Base-by-base conservation (phyloP, 257 asterid genomes). In the Fraxinus quadrangulata region DNA sequence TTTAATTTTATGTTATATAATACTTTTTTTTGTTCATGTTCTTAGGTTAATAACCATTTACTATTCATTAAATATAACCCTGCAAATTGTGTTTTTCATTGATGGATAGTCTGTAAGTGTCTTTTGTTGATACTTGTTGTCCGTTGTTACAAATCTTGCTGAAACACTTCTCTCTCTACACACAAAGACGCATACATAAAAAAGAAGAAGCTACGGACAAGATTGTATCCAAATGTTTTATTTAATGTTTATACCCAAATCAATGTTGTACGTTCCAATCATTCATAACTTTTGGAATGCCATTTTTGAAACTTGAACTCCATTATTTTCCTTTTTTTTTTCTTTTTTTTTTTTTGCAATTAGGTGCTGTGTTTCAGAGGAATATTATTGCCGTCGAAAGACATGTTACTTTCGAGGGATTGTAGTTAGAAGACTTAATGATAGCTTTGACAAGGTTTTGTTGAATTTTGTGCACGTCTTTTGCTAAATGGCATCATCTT, bases 31-130 rank as follows among this genome's bases (percentile, higher is more conserved):
- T 9, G 61, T 72, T 81, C 77, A 34, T 24, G 71, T 34, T 75
- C 71, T 30, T 31, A 67, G 75, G 45, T 39, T 26, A 71, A 24
- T 24, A 28, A 70, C 71, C 5, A 6, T 24, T 21, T 33, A 74
- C 19, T 30, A 42, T 16, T 75, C 45, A 68, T 39, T 61, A 74
- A 63, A 24, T 70, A 69, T 28, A 45, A 69, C 74, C 63, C 70
- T 42, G 68, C 16, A 7, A 23, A 21, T 63, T 26, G 17, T 8
- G 68, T 21, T 63, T 63, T 63, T 8, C 33, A n/a, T 24, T 63
- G 34, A 24, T 63, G 6, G 31, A 63, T 17, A 17, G 65, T n/a
- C 26, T 17, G 16, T 61, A 0, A 24, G 6, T 24, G 69, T 24
- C 67, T 59, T 21, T 6, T 63, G 33, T 63, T 24, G 26, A 26